Evolutionary conservation across 73 alveolate genomes (phyloP).

Genomic region (Paraurostyla sp.): DNA sequence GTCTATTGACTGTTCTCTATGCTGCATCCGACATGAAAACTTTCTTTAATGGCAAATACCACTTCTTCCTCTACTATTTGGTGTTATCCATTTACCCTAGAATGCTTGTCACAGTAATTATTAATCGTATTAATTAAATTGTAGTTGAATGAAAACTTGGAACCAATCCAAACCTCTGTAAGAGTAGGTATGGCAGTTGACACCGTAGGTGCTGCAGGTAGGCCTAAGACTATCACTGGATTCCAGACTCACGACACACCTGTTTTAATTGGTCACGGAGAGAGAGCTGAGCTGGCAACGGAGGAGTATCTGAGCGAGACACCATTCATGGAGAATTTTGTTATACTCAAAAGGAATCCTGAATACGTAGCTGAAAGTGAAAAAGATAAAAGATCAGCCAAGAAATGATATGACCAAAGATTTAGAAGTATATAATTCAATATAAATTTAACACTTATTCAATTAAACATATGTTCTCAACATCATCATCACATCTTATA

Average conservation of each 20-base stretch:
- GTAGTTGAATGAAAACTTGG: conserved; percentile 84
- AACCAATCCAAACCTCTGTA: conserved; percentile 87
- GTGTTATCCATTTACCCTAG: conserved; percentile 96
- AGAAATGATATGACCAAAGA: conserved; percentile 1
- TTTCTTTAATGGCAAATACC: conserved; percentile 86
- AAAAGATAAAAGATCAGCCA: neutral
- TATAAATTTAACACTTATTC: neutral
- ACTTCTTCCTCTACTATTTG: conserved; percentile 91
- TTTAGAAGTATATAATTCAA: neutral
- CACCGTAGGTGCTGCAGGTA: conserved; percentile 95
- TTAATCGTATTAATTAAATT: neutral
- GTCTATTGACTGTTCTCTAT: conserved; percentile 88
- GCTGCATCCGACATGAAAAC: conserved; percentile 88
- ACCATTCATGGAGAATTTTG: conserved; percentile 92
- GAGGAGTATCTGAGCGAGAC: conserved; percentile 93
- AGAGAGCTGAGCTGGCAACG: conserved; percentile 95
- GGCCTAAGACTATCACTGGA: conserved; percentile 97
- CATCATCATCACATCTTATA: neutral
- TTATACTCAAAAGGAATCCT: conserved; percentile 94
- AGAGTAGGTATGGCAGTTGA: conserved; percentile 98
- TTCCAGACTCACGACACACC: conserved; percentile 97
- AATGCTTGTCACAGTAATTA: conserved; percentile 91
- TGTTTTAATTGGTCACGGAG: conserved; percentile 93
- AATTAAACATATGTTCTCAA: neutral
- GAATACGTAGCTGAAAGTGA: conserved; percentile 72